These are phyloP conservation scores for Sclerotinia spermophila DNA, from an alignment of 2,329 filamentous ascomycete genomes.

Conservation along the genomic window DNA sequence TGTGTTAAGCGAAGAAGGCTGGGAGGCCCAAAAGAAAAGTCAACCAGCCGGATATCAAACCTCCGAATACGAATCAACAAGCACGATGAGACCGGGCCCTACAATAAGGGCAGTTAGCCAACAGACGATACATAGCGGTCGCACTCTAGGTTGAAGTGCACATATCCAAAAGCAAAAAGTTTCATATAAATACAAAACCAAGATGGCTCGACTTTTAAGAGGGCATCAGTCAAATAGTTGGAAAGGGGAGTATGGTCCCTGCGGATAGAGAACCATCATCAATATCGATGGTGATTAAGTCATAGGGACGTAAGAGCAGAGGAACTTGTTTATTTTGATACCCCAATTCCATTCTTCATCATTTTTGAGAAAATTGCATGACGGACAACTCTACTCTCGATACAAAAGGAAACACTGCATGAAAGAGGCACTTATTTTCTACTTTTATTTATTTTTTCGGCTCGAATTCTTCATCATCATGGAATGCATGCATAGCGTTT, in stretches of 20 bases:
- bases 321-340: constrained; percentile 20
- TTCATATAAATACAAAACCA: not conserved
- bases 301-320: not conserved
- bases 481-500: constrained; percentile 11
- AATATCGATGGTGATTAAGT: not conserved
- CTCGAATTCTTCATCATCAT: constrained; percentile 6
- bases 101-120: constrained; percentile 35
- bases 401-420: constrained; percentile 5
- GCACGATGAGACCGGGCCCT: constrained; percentile 32
- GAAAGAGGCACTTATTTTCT: constrained; percentile 4
- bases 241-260: not conserved
- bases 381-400: constrained; percentile 14
- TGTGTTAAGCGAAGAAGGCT: constrained; percentile 74
- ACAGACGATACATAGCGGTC: constrained; percentile 37
- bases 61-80: constrained; percentile 34
- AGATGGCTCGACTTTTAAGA: not conserved
- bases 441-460: constrained; percentile 12
- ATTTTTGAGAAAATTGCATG: constrained; percentile 15
- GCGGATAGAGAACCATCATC: not conserved
- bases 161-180: not conserved
- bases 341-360: constrained; percentile 10
- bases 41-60: constrained; percentile 28
- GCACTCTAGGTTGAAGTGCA: constrained; percentile 35
- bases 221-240: not conserved
- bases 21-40: constrained; percentile 43